Percentiles rank a stretch among this genome's conserved stretches.
These are phyloP conservation scores for Dothideomycetes sp. DNA, from an alignment of 2,329 filamentous ascomycete species.

Conservation along the genomic window DNA sequence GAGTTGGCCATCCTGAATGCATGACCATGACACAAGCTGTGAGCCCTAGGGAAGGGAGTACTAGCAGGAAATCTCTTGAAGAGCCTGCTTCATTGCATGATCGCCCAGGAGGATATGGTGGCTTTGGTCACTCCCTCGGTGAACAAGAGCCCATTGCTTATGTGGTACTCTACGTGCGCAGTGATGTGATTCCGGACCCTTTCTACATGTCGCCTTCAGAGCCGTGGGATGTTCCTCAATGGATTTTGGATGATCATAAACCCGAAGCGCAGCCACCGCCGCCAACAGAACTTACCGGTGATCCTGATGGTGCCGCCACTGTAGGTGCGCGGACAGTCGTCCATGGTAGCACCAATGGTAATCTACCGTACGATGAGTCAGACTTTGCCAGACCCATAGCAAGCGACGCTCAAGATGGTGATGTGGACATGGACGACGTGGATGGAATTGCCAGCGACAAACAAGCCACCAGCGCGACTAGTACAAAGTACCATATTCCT, in stretches of 20 bases:
- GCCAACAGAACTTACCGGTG: not conserved
- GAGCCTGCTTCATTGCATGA: conserved; percentile 2
- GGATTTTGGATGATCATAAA: conserved; percentile 22
- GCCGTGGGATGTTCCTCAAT: conserved; percentile 33
- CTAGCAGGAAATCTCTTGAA: not conserved
- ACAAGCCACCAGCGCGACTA: not conserved
- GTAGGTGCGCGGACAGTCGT: no score
- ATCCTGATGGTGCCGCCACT: no score
- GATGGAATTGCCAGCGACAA: no score
- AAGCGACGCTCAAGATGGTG: conserved; percentile 12
- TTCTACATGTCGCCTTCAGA: conserved; percentile 22
- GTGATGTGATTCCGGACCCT: conserved; percentile 28
- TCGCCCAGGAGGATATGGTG: not conserved
- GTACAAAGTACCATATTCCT: not conserved
- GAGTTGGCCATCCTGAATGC: conserved; percentile 31
- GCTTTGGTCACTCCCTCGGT: conserved; percentile 13
- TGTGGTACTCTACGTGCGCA: conserved; percentile 45
- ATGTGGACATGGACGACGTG: conserved; percentile 20
- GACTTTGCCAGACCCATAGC: not conserved
- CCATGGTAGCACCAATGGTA: no score
- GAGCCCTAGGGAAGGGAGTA: conserved; percentile 3
- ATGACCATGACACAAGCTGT: conserved; percentile 44
- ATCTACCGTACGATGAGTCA: not conserved
- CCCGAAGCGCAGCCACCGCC: not conserved
- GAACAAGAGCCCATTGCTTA: conserved; percentile 38